A percentile compares a stretch with the other conserved stretches of the same genome.
Evolutionary conservation across 163 green algal genomes (phyloP).

Genomic region (Chlorella variabilis): DNA sequence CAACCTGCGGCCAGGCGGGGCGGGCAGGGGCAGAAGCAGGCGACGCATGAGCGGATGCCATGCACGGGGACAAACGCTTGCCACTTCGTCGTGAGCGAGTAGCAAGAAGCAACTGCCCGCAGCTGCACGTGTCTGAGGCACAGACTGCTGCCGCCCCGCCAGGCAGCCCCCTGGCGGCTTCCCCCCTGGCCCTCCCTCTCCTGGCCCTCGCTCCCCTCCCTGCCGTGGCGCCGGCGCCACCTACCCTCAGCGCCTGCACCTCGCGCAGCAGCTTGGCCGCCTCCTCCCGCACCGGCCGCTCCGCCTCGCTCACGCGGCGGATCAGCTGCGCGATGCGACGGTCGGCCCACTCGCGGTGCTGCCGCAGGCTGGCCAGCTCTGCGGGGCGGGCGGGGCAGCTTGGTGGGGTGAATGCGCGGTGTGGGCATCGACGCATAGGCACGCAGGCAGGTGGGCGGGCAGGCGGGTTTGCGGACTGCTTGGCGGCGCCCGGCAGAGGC

Average conservation of each 20-base stretch:
- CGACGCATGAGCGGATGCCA: no score
- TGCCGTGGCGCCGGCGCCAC: not conserved
- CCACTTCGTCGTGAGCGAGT: no score
- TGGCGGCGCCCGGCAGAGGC: no score
- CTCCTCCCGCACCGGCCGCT: constrained; percentile 22
- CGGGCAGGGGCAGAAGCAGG: no score
- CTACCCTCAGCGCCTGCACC: constrained; percentile 31
- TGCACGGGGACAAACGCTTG: no score
- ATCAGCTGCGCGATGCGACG: constrained; percentile 15
- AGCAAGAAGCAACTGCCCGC: no score
- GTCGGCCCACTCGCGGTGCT: constrained; percentile 34
- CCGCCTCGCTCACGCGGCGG: not conserved
- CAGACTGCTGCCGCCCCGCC: no score
- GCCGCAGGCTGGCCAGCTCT: constrained; percentile 21
- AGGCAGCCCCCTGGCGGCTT: no score
- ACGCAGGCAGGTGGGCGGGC: not conserved
- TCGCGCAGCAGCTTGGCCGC: not conserved
- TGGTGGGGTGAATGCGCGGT: no score
- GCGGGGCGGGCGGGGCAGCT: not conserved
- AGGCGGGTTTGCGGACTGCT: no score
- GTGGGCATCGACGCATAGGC: no score
- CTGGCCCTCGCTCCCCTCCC: not conserved
- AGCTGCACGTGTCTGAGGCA: no score
- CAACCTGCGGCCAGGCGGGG: constrained; percentile 17
- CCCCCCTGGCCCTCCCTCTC: not conserved